Percentiles rank a stretch among this genome's conserved stretches.
Evolutionary conservation across 73 alveolate species (phyloP).

Genomic region (Uronychia binucleata): DNA sequence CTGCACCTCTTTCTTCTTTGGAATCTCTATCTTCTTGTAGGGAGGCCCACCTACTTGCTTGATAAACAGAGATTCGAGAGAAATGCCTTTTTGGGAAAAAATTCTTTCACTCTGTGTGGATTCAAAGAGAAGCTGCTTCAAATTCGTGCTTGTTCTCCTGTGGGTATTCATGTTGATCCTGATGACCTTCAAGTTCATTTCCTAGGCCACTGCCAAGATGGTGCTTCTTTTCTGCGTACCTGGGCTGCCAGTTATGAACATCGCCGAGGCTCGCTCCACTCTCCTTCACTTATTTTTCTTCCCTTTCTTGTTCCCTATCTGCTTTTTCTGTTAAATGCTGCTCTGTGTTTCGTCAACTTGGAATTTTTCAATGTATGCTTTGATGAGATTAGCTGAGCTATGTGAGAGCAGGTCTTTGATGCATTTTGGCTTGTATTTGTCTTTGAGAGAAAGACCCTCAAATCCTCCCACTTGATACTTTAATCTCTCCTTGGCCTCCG

Average conservation of each 20-base stretch:
- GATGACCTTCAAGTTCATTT: neutral
- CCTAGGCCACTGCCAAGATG: neutral
- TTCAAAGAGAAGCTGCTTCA: neutral
- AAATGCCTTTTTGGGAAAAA: neutral
- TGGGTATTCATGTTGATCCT: neutral
- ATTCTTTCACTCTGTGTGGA: neutral
- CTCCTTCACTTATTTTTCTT: neutral
- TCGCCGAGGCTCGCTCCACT: neutral
- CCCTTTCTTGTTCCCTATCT: neutral
- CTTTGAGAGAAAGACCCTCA: neutral
- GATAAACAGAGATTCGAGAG: neutral
- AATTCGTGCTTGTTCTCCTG: neutral
- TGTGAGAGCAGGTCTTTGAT: neutral
- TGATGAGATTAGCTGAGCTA: neutral
- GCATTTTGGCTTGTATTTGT: neutral
- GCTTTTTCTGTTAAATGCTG: neutral
- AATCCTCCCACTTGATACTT: neutral
- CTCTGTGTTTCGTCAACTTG: neutral
- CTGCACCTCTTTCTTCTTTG: neutral
- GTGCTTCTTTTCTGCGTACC: neutral
- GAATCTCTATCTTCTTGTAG: neutral
- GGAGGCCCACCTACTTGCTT: neutral
- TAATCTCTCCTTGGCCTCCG: neutral
- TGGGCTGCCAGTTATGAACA: neutral
- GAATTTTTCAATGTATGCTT: neutral